phyloP scores from a whole-genome alignment of 2,329 filamentous ascomycete genomes.

The Sphaerulina musiva region DNA sequence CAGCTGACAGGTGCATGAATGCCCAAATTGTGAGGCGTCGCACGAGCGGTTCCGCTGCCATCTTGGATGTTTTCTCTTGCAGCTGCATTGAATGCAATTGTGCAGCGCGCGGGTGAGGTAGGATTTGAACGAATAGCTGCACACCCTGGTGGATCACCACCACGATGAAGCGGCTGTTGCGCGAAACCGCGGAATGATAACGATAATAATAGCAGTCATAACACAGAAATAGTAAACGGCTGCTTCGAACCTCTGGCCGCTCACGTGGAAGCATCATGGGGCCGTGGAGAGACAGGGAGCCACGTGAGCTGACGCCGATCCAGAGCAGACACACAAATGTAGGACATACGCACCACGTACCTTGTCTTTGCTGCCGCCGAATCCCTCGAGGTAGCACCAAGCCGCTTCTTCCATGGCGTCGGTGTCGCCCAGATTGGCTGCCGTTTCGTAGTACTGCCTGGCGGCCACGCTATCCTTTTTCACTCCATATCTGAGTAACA shows the following conservation, averaged over 20 bases:
- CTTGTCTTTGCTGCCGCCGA: slow-evolving; percentile 97
- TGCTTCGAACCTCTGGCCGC: background rate
- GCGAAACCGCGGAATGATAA: background rate
- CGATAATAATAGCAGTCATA: too few relatives aligned
- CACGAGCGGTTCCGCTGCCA: background rate
- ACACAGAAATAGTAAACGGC: background rate
- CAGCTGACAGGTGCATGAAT: slow-evolving; percentile 21
- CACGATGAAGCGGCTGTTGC: background rate
- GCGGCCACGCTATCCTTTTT: slow-evolving; percentile 79
- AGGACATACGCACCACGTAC: slow-evolving; percentile 55
- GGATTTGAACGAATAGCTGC: background rate
- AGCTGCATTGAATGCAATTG: background rate
- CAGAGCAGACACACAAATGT: background rate
- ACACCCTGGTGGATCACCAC: background rate
- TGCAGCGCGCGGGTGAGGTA: background rate
- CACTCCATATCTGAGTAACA: slow-evolving; percentile 65
- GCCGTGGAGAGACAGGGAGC: slow-evolving; percentile 1
- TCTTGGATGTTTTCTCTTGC: background rate
- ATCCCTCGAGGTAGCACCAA: slow-evolving; percentile 96
- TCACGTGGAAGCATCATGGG: slow-evolving; percentile 15
- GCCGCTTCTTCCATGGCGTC: slow-evolving; percentile 97
- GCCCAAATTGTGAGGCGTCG: slow-evolving; percentile 18
- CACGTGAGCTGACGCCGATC: background rate
- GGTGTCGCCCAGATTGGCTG: slow-evolving; percentile 89
- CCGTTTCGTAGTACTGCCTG: slow-evolving; percentile 89